These are phyloP conservation scores for Aspergillus ellipticus DNA, from an alignment of 495 filamentous ascomycete species.

Conservation along the genomic window DNA sequence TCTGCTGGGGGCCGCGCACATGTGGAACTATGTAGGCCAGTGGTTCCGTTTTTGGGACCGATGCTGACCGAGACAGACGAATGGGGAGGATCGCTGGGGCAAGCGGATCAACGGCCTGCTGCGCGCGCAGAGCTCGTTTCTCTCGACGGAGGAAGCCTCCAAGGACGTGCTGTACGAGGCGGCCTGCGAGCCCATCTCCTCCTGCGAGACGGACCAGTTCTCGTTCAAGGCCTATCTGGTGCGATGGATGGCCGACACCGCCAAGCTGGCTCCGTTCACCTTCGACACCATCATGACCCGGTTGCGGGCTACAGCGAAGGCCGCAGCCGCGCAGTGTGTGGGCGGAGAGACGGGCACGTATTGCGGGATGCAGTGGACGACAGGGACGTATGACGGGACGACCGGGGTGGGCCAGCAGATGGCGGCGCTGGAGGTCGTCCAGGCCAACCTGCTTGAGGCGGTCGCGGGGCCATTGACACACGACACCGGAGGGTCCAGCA, in stretches of 20 bases:
- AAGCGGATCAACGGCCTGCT: conserved; percentile 52
- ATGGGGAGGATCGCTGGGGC: conserved; percentile 53
- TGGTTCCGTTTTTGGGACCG: too few relatives aligned
- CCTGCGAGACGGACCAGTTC: conserved; percentile 65
- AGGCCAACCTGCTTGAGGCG: conserved; percentile 48
- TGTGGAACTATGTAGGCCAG: conserved; percentile 73
- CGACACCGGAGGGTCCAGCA: conserved; percentile 63
- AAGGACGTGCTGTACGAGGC: conserved; percentile 41
- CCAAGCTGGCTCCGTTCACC: conserved; percentile 63
- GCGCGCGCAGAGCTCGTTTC: conserved; percentile 48
- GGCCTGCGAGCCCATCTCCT: conserved; percentile 47
- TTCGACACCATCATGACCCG: conserved; percentile 53
- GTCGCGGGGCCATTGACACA: conserved; percentile 51
- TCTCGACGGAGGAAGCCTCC: conserved; percentile 46
- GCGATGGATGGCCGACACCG: conserved; percentile 65
- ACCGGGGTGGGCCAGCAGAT: conserved; percentile 64
- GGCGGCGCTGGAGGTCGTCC: conserved; percentile 60
- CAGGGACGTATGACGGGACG: conserved; percentile 40
- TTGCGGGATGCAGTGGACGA: conserved; percentile 63
- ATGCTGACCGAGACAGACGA: conserved; percentile 44
- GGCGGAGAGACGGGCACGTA: conserved; percentile 45
- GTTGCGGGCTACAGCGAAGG: conserved; percentile 57
- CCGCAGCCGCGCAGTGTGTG: conserved; percentile 63
- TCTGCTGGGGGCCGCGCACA: conserved; percentile 61
- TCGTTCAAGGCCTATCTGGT: conserved; percentile 80